Evolutionary conservation across 176 grass and related monocot genomes (phyloP), one percentile per base, ranked within the genome.

Genomic region (Eleusine indica): DNA sequence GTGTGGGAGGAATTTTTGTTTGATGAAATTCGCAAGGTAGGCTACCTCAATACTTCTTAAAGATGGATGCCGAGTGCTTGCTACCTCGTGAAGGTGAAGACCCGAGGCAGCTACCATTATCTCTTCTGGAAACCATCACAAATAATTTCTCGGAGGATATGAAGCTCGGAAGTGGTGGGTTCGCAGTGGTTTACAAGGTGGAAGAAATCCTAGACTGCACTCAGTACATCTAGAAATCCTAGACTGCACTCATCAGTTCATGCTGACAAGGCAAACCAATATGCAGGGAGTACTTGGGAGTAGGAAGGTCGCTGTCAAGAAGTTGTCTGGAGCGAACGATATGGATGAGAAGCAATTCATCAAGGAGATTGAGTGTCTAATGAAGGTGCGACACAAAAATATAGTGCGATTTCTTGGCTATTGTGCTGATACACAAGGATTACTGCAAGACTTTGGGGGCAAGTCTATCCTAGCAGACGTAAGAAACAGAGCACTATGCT

Each of bases 351-450:
- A 29, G 25, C 47, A 48, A 51, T 73, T 51, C 46, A 15, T 0
- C 29, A 2, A 38, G 68, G 78, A 80, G 47, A 64, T 54, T 54
- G 2, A 22, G 0, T 80, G 78, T 51, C 64, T 80, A 1, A 54
- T 25, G 32, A 80, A 68, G 46, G 47, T 11, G 4, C 48, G 32
- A 0, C 78, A 80, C 78, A 80, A 68, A 80, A 80, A 47, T 39
- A 40, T 68, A 80, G 78, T 80, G 1, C 64, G 47, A 6, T 80
- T 80, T 15, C 30, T 80, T 0, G 78, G 64, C 1, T 47, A 54
- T 68, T 80, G 46, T 51, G 35, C 46, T 25, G 78, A 80, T 1
- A 40, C 64, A 15, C 78, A 80, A 16, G 64, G 29, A 7, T 11
- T 21, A 28, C 13, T 16, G 19, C 30, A 6, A 21, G 9, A 67